Percentiles rank a stretch among this genome's conserved stretches.
phyloP scores from a whole-genome alignment of 2,329 filamentous ascomycete species.

The Neofusicoccum ribis region DNA sequence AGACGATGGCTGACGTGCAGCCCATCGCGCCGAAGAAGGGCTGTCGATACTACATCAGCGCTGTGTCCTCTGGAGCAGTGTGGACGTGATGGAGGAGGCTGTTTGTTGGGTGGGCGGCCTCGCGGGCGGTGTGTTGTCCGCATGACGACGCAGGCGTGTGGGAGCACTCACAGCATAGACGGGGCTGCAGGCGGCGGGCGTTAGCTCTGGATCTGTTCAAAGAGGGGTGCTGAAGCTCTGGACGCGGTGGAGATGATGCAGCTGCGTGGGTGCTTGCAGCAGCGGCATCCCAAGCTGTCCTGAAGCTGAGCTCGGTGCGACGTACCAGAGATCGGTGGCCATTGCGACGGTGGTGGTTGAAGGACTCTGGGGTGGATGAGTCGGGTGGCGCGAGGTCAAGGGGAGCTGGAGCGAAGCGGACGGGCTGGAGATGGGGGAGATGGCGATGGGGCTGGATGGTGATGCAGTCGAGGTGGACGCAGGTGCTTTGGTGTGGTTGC shows the following conservation, averaged over 20 bases:
- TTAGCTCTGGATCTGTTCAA: slow-evolving; percentile 44
- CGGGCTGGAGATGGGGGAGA: slow-evolving; percentile 17
- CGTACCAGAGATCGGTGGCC: slow-evolving; percentile 81
- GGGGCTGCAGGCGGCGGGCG: slow-evolving; percentile 62
- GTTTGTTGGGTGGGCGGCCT: slow-evolving; percentile 1
- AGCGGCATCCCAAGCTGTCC: slow-evolving; percentile 19
- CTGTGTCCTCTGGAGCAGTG: background rate
- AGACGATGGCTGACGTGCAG: slow-evolving; percentile 91
- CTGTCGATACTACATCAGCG: slow-evolving; percentile 43
- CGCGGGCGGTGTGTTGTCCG: slow-evolving; percentile 22
- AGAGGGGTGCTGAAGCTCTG: background rate
- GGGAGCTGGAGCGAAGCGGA: slow-evolving; percentile 25
- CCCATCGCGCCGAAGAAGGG: slow-evolving; percentile 98
- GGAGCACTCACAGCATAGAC: slow-evolving; percentile 91
- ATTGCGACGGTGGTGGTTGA: slow-evolving; percentile 55
- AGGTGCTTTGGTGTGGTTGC: slow-evolving; percentile 13
- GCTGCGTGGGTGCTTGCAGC: slow-evolving; percentile 1
- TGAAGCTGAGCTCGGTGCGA: slow-evolving; percentile 37
- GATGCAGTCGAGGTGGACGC: slow-evolving; percentile 8
- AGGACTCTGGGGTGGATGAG: background rate
- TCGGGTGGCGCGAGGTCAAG: slow-evolving; percentile 26
- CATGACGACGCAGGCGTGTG: slow-evolving; percentile 19
- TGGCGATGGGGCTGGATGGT: slow-evolving; percentile 14
- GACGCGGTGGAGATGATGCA: slow-evolving; percentile 11
- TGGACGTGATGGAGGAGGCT: background rate